These are phyloP conservation scores for Barbarea vulgaris DNA, from an alignment of 345 rosid species.

Conservation along the genomic window DNA sequence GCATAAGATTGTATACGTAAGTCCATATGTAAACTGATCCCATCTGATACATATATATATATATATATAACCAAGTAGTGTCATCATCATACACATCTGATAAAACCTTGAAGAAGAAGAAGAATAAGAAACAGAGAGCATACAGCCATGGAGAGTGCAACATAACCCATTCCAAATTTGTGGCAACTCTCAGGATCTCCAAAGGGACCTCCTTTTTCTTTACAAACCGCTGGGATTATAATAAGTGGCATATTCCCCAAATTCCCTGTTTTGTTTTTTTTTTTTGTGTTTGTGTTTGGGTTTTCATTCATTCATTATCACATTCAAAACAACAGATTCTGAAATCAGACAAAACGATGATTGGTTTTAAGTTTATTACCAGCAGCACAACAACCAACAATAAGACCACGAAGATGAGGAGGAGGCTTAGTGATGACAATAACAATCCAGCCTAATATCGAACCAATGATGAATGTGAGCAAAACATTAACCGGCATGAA, in stretches of 20 bases:
- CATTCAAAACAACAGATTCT: background rate
- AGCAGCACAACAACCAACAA: slow-evolving; percentile 39
- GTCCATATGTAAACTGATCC: slow-evolving; percentile 70
- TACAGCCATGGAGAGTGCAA: slow-evolving; percentile 77
- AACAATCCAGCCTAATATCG: slow-evolving; percentile 52
- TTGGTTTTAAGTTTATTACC: slow-evolving; percentile 8
- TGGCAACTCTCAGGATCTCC: slow-evolving; percentile 60
- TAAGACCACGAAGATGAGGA: slow-evolving; percentile 45
- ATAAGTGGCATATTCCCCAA: slow-evolving; percentile 64
- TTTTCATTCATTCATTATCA: background rate
- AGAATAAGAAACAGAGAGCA: background rate
- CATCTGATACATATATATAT: slow-evolving; percentile 48
- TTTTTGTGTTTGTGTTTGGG: no score
- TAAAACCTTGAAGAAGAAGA: background rate
- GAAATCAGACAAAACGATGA: background rate
- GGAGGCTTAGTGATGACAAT: slow-evolving; percentile 51
- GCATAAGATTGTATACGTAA: slow-evolving; percentile 55
- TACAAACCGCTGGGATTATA: slow-evolving; percentile 67
- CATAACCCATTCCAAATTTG: slow-evolving; percentile 57
- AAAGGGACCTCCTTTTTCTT: slow-evolving; percentile 64
- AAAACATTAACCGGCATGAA: slow-evolving; percentile 68
- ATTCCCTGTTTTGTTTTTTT: slow-evolving; percentile 47
- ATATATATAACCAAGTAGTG: background rate
- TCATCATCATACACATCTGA: background rate
- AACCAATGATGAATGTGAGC: slow-evolving; percentile 54